Conservation (phyloP, 352 stramenopile species). For the Phytophthora sansomeana region DNA sequence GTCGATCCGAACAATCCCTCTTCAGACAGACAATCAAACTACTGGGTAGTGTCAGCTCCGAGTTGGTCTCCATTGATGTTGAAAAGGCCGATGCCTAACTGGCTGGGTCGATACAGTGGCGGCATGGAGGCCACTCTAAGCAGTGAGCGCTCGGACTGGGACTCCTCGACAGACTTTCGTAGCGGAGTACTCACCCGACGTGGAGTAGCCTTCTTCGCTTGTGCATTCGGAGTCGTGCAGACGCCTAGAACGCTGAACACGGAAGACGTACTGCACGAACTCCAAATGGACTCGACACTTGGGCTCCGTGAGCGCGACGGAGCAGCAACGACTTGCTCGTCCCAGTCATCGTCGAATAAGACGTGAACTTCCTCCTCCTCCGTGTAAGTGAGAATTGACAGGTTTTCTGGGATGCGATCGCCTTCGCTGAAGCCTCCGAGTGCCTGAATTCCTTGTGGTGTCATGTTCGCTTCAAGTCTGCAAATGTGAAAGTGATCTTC, state of each 20-base stretch:
- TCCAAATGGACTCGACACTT: slow-evolving; percentile 25
- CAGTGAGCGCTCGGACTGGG: not conserved
- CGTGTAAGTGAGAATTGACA: slow-evolving; percentile 36
- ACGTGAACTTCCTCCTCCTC: slow-evolving; percentile 30
- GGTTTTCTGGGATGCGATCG: slow-evolving; percentile 20
- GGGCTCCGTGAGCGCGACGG: not conserved
- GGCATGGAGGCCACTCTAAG: slow-evolving; percentile 3
- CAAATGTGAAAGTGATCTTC: slow-evolving; percentile 32
- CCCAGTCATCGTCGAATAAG: slow-evolving; percentile 32
- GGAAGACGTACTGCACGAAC: slow-evolving; percentile 4
- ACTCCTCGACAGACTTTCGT: slow-evolving; percentile 1
- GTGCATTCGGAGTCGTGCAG: slow-evolving; percentile 8
- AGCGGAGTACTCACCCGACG: slow-evolving; percentile 16
- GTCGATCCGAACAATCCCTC: not conserved
- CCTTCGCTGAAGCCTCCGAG: slow-evolving; percentile 33
- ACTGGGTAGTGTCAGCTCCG: not conserved
- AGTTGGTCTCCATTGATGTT: slow-evolving; percentile 13
- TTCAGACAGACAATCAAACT: not conserved
- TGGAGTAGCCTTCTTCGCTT: slow-evolving; percentile 10
- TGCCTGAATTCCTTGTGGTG: slow-evolving; percentile 8
- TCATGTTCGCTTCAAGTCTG: slow-evolving; percentile 22
- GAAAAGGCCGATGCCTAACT: slow-evolving; percentile 27
- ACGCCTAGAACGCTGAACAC: slow-evolving; percentile 27
- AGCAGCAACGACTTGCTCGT: slow-evolving; percentile 13
- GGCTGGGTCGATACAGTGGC: slow-evolving; percentile 27